Evolutionary conservation across 2,329 filamentous ascomycete species (phyloP).

Genomic region (Aspergillus candidus): DNA sequence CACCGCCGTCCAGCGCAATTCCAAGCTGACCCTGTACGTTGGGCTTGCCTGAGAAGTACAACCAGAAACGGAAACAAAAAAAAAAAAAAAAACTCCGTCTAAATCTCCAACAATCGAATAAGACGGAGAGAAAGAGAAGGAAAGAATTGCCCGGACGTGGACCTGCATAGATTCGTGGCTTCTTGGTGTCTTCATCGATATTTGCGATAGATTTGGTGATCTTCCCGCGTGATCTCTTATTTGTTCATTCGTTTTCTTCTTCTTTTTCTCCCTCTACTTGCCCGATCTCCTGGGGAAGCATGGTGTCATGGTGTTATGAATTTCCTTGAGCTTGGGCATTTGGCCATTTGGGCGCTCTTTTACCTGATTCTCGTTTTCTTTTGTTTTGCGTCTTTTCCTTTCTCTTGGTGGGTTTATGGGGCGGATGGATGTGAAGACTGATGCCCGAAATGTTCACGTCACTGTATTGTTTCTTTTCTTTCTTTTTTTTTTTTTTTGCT

Average conservation of each 20-base stretch:
- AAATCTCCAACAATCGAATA: no score
- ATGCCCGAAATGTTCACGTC: conserved; percentile 25
- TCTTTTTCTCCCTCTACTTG: background rate
- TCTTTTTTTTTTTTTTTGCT: conserved; percentile 12
- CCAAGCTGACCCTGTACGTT: conserved; percentile 76
- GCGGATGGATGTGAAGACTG: conserved; percentile 28
- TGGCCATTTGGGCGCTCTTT: conserved; percentile 20
- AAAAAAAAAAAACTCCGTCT: no score
- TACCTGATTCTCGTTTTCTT: no score
- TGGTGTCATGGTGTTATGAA: conserved; percentile 13
- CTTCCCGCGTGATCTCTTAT: conserved; percentile 6
- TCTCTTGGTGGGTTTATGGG: conserved; percentile 15
- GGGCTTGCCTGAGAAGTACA: conserved; percentile 22
- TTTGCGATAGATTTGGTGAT: conserved; percentile 14
- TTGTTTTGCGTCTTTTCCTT: no score
- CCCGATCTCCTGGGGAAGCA: conserved; percentile 9
- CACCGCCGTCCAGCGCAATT: conserved; percentile 72
- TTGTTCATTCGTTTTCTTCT: conserved; percentile 5
- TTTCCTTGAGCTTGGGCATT: conserved; percentile 13
- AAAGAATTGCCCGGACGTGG: conserved; percentile 5
- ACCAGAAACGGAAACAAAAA: no score
- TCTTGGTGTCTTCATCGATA: conserved; percentile 4
- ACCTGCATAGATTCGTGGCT: conserved; percentile 16
- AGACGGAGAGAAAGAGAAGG: no score
- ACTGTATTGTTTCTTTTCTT: no score